Evolutionary conservation across 208 protist species (phyloP).

Genomic region (Trypanosoma mega): DNA sequence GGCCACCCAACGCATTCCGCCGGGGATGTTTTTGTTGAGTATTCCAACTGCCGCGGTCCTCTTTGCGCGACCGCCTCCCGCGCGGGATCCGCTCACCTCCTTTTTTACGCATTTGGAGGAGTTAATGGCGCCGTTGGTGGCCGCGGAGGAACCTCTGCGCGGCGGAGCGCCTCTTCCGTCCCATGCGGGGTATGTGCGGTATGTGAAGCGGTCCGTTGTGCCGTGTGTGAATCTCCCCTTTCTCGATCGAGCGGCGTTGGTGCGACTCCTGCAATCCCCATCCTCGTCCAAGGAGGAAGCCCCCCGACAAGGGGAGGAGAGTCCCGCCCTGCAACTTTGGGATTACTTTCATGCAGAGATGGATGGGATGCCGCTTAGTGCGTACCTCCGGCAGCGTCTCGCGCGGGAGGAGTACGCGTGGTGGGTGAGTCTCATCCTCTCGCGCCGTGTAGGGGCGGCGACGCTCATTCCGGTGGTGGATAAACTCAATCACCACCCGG

Average conservation of each 20-base stretch:
- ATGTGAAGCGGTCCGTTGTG: slow-evolving; percentile 69
- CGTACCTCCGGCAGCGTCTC: slow-evolving; percentile 48
- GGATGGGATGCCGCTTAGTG: slow-evolving; percentile 47
- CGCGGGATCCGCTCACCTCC: slow-evolving; percentile 42
- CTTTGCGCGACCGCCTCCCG: slow-evolving; percentile 57
- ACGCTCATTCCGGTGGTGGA: slow-evolving; percentile 78
- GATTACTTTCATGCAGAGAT: slow-evolving; percentile 71
- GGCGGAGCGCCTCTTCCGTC: slow-evolving; percentile 26
- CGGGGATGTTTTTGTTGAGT: slow-evolving; percentile 77
- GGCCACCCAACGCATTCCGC: slow-evolving; percentile 53
- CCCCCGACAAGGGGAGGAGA: neutral
- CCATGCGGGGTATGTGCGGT: slow-evolving; percentile 68
- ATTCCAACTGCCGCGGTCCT: slow-evolving; percentile 68
- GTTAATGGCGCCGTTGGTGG: slow-evolving; percentile 67
- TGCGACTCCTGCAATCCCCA: slow-evolving; percentile 22
- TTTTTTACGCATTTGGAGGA: slow-evolving; percentile 84
- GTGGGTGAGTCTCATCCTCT: slow-evolving; percentile 80
- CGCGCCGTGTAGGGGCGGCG: slow-evolving; percentile 55
- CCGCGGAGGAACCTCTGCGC: slow-evolving; percentile 21
- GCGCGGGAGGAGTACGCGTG: slow-evolving; percentile 60
- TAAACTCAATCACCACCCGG: slow-evolving; percentile 80
- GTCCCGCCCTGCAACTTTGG: slow-evolving; percentile 57
- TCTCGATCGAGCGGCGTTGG: slow-evolving; percentile 36
- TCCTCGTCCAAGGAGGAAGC: neutral
- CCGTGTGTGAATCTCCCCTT: slow-evolving; percentile 76